These are phyloP conservation scores for Neckera pumila DNA, from an alignment of 225 moss, liverwort and hornwort species.

Conservation along the genomic window DNA sequence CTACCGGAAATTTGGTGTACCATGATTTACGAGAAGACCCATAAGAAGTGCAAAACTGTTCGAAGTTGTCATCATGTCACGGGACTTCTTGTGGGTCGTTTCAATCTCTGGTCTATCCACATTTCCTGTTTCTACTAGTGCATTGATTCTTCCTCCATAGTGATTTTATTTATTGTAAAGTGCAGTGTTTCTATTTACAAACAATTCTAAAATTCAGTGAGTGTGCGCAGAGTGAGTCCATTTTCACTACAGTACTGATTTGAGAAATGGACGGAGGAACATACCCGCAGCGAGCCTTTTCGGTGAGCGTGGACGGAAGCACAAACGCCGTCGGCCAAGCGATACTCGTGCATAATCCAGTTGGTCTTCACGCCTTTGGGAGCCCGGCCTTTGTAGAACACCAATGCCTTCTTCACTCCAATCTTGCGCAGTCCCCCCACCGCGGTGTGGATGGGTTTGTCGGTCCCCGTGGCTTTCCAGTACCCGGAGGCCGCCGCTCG, in stretches of 20 bases:
- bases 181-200: not conserved
- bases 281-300: conserved; percentile 85
- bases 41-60: not conserved
- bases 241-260: no score
- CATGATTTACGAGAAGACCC: not conserved
- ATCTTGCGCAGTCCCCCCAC: conserved; percentile 55
- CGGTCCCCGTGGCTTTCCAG: conserved; percentile 98
- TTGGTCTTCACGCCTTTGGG: conserved; percentile 96
- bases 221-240: no score
- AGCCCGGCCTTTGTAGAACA: conserved; percentile 96
- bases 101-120: not conserved
- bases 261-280: not conserved
- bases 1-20: not conserved
- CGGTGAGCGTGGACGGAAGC: conserved; percentile 50
- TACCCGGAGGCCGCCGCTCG: conserved; percentile 91
- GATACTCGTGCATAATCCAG: conserved; percentile 99
- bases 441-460: conserved; percentile 69
- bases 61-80: not conserved
- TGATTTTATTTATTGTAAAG: not conserved
- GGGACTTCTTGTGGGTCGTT: not conserved
- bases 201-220: not conserved
- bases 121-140: not conserved
- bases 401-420: conserved; percentile 94
- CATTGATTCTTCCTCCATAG: not conserved
- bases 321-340: conserved; percentile 77